These are phyloP conservation scores for Phytophthora capsici DNA, from an alignment of 352 stramenopile species.

Conservation along the genomic window DNA sequence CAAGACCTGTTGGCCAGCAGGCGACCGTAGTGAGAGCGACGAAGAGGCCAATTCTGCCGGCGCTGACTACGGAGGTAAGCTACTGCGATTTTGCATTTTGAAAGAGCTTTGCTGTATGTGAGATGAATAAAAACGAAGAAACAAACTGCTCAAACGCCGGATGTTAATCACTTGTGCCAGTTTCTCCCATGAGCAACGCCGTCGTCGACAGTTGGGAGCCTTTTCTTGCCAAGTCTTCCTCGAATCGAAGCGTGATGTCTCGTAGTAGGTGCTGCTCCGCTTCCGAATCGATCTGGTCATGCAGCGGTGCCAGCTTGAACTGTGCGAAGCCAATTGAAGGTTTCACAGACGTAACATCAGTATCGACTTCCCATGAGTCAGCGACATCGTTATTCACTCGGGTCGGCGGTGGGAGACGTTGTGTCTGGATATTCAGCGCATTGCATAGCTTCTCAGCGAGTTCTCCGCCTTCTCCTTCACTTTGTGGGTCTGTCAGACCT, in stretches of 20 bases:
- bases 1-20: conserved; percentile 27
- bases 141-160: conserved; percentile 21
- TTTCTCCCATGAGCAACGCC: conserved; percentile 24
- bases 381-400: conserved; percentile 5
- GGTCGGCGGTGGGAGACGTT: conserved; percentile 15
- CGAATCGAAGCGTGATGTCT: conserved; percentile 21
- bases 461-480: conserved; percentile 21
- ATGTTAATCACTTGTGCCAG: conserved; percentile 6
- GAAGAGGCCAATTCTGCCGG: conserved; percentile 15
- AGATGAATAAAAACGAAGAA: conserved; percentile 39
- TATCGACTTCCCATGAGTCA: conserved; percentile 40
- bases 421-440: conserved; percentile 54
- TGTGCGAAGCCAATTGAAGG: conserved; percentile 30
- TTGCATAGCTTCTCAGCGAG: conserved; percentile 44
- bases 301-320: conserved; percentile 45
- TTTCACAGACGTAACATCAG: conserved; percentile 8
- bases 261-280: conserved; percentile 25
- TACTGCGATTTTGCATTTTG: conserved; percentile 37
- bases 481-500: conserved; percentile 12
- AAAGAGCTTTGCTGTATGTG: conserved; percentile 30
- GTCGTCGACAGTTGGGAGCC: neutral
- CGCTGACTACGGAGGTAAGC: conserved; percentile 23
- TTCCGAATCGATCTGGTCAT: conserved; percentile 29
- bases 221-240: conserved; percentile 9
- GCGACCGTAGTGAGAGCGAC: conserved; percentile 27